phyloP scores from a whole-genome alignment of 2,329 filamentous ascomycete genomes.

The Pleurostoma richardsiae region DNA sequence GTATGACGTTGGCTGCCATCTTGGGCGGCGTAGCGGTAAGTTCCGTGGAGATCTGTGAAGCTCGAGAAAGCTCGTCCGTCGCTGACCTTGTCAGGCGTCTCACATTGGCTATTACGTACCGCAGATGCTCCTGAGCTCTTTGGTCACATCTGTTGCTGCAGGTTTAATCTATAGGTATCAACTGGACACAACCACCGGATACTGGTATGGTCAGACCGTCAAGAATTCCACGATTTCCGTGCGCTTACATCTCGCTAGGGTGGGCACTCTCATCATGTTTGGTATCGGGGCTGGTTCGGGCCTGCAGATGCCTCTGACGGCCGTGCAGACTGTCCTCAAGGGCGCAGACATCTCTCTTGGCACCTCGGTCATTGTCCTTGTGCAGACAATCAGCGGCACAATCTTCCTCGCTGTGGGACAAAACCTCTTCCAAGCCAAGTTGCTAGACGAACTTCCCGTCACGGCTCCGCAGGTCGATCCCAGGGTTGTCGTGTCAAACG shows the following conservation, averaged over 20 bases:
- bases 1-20: conserved; percentile 6
- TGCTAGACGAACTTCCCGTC: background rate
- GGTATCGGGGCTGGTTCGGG: conserved; percentile 20
- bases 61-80: too few species aligned
- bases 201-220: conserved; percentile 5
- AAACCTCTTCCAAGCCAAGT: background rate
- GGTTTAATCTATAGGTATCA: conserved; percentile 14
- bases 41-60: conserved; percentile 6
- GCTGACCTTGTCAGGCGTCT: conserved; percentile 15
- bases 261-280: conserved; percentile 17
- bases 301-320: conserved; percentile 20
- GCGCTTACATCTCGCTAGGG: conserved; percentile 22
- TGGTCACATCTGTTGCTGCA: conserved; percentile 14
- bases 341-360: conserved; percentile 35
- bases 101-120: conserved; percentile 22
- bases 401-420: background rate
- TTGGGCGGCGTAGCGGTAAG: conserved; percentile 8
- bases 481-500: background rate
- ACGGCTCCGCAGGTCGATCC: background rate
- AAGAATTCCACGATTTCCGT: too few species aligned
- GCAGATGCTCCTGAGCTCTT: conserved; percentile 12
- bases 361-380: conserved; percentile 12
- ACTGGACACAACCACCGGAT: conserved; percentile 11
- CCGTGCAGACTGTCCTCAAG: conserved; percentile 34
- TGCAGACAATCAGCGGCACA: background rate